These are phyloP conservation scores for Calocybe cyanea DNA, from an alignment of 768 basidiomycete genomes.

Conservation along the genomic window DNA sequence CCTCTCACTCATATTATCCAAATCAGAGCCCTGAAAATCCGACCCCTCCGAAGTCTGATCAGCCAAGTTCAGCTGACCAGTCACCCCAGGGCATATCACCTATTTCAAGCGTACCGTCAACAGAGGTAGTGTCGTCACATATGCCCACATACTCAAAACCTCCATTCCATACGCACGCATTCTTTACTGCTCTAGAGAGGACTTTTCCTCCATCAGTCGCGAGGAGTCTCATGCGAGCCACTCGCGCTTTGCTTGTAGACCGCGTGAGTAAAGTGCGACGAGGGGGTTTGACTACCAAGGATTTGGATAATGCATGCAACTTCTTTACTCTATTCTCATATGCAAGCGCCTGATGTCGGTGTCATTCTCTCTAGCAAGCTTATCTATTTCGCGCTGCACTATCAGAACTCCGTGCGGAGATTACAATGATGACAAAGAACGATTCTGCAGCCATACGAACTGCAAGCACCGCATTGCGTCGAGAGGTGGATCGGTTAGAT, in stretches of 20 bases:
- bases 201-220: conserved; percentile 74
- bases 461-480: conserved; percentile 67
- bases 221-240: conserved; percentile 79
- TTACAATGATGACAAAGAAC: conserved; percentile 76
- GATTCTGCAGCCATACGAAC: conserved; percentile 82
- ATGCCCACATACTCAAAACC: conserved; percentile 53
- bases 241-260: conserved; percentile 74
- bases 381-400: conserved; percentile 93
- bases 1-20: neutral
- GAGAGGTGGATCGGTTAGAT: conserved; percentile 82
- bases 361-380: conserved; percentile 67
- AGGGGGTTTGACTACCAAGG: conserved; percentile 72
- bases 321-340: neutral
- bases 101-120: conserved; percentile 18
- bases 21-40: conserved; percentile 5
- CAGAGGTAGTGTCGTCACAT: conserved; percentile 15
- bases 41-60: conserved; percentile 6
- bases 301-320: conserved; percentile 72
- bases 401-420: conserved; percentile 84
- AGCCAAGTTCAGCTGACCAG: conserved; percentile 11
- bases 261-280: conserved; percentile 65
- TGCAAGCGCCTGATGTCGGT: neutral
- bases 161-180: conserved; percentile 81
- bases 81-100: conserved; percentile 9
- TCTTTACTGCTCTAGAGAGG: conserved; percentile 67